These are phyloP conservation scores for Globisporangium rhizosaccharum DNA, from an alignment of 352 stramenopile genomes.

Conservation along the genomic window DNA sequence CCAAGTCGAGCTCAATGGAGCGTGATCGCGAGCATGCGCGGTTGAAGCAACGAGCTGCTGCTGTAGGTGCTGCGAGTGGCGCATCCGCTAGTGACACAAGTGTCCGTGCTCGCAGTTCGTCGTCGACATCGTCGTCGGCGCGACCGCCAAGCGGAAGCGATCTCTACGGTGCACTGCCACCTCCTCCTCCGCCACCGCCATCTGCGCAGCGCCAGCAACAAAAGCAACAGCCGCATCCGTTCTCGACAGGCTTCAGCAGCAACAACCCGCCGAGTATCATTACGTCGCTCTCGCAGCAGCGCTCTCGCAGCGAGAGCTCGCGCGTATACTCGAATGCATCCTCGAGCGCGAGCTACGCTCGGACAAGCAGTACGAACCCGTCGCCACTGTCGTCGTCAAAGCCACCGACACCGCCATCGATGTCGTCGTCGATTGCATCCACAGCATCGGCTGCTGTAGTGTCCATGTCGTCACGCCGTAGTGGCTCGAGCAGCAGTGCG, in stretches of 20 bases:
- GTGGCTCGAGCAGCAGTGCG: constrained; percentile 15
- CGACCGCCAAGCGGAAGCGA: constrained; percentile 1
- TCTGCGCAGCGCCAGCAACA: constrained; percentile 6
- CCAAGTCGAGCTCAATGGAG: neutral
- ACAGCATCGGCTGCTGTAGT: constrained; percentile 23
- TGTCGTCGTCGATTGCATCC: constrained; percentile 8
- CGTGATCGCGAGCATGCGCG: constrained; percentile 26
- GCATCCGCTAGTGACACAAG: constrained; percentile 14
- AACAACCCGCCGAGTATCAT: neutral
- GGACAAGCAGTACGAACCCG: constrained; percentile 1
- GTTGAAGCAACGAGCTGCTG: constrained; percentile 37
- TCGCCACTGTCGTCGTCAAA: constrained; percentile 11
- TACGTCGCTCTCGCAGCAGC: constrained; percentile 1
- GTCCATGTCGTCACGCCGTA: constrained; percentile 22
- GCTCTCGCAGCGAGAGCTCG: constrained; percentile 1
- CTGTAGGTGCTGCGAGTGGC: constrained; percentile 1
- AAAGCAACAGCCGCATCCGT: neutral
- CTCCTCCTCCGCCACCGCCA: constrained; percentile 2
- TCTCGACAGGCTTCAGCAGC: neutral
- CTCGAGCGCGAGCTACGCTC: constrained; percentile 1
- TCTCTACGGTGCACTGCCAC: constrained; percentile 7
- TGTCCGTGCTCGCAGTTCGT: neutral
- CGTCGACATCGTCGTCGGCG: neutral
- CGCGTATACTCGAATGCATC: constrained; percentile 5
- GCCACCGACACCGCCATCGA: constrained; percentile 7